Evolutionary conservation across 1,284 basidiomycete genomes (phyloP).

Genomic region (Wallemia mellicola): DNA sequence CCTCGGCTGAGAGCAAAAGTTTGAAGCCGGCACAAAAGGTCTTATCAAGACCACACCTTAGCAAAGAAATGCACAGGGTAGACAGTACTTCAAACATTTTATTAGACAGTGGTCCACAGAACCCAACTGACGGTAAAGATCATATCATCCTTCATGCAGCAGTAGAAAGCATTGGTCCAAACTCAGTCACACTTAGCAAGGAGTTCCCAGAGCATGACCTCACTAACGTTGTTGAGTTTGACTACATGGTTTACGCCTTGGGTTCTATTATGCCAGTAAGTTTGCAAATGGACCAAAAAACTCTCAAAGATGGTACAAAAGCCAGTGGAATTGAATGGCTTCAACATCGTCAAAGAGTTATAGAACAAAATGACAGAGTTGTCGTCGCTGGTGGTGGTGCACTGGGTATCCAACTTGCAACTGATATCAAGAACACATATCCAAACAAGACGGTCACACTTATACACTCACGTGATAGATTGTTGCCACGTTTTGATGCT

Average conservation of each 20-base stretch:
- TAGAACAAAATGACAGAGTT: slow-evolving; percentile 15
- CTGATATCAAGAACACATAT: slow-evolving; percentile 18
- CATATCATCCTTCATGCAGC: neutral
- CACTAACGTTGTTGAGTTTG: slow-evolving; percentile 15
- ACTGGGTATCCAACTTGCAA: slow-evolving; percentile 21
- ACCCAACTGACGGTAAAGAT: neutral
- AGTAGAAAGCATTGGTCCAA: neutral
- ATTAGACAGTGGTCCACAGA: neutral
- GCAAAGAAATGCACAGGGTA: neutral
- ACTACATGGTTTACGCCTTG: slow-evolving; percentile 19
- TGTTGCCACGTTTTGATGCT: slow-evolving; percentile 18
- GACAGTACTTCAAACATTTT: neutral
- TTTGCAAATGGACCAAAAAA: slow-evolving; percentile 14
- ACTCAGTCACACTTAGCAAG: slow-evolving; percentile 1
- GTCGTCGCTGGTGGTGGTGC: slow-evolving; percentile 21
- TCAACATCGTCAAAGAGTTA: slow-evolving; percentile 9
- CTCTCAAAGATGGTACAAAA: slow-evolving; percentile 11
- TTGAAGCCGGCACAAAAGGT: slow-evolving; percentile 2
- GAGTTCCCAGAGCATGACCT: slow-evolving; percentile 7
- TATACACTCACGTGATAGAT: slow-evolving; percentile 17
- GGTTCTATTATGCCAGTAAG: slow-evolving; percentile 16
- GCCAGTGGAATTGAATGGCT: slow-evolving; percentile 9
- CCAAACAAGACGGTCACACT: slow-evolving; percentile 18
- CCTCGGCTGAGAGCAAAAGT: slow-evolving; percentile 2
- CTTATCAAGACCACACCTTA: slow-evolving; percentile 1